phyloP scores from a whole-genome alignment of 768 basidiomycete species.

The Rhizopogon vinicolor region DNA sequence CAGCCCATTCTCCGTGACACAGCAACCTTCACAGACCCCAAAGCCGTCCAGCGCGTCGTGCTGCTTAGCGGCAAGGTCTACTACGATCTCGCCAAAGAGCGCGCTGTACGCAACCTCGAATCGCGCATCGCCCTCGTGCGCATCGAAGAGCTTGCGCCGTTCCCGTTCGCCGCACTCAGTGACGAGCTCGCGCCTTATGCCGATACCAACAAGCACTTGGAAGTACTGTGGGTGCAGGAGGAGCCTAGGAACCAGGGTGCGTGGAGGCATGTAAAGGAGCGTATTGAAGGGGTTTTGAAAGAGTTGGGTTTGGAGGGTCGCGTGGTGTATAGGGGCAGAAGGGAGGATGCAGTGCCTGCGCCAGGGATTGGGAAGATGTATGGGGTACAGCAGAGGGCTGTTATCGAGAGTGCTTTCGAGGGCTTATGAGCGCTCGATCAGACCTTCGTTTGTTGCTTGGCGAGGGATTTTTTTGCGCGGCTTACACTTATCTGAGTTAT shows the following conservation, averaged over 20 bases:
- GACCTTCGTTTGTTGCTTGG: not conserved
- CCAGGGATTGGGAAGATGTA: conserved; percentile 74
- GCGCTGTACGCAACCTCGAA: conserved; percentile 42
- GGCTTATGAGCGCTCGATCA: conserved; percentile 24
- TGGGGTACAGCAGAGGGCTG: conserved; percentile 53
- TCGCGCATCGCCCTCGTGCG: conserved; percentile 63
- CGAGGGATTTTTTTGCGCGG: too few relatives aligned
- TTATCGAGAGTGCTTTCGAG: conserved; percentile 57
- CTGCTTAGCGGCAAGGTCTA: conserved; percentile 82
- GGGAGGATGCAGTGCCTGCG: conserved; percentile 69
- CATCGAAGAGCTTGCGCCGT: conserved; percentile 85
- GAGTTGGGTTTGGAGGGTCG: conserved; percentile 26
- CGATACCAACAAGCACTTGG: conserved; percentile 31
- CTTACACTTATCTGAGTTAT: too few relatives aligned
- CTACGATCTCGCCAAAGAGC: conserved; percentile 78
- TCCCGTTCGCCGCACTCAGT: conserved; percentile 64
- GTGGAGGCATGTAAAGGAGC: conserved; percentile 57
- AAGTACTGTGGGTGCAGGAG: conserved; percentile 71
- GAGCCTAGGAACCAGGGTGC: conserved; percentile 88
- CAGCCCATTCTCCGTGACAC: conserved; percentile 59
- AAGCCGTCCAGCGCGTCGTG: conserved; percentile 57
- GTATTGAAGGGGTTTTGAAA: conserved; percentile 51
- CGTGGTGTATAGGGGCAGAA: conserved; percentile 61
- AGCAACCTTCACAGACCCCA: conserved; percentile 19
- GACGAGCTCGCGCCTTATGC: conserved; percentile 43